Conservation (phyloP, 2,329 filamentous ascomycete species). For the Didymella lethalis region DNA sequence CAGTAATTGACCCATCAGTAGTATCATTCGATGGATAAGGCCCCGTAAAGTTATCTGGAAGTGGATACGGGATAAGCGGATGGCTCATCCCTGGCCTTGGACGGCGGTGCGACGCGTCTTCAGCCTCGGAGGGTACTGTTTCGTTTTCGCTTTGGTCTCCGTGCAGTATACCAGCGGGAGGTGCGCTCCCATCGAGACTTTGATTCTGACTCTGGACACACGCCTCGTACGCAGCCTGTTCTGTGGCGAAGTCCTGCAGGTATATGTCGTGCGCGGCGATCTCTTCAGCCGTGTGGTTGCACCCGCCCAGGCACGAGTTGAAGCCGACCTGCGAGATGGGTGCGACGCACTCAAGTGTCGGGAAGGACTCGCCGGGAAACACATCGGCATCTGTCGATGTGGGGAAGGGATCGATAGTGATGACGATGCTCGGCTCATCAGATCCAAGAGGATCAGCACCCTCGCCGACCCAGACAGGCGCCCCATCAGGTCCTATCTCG, state of each 20-base stretch:
- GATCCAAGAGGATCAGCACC: conserved; percentile 1
- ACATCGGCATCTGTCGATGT: not conserved
- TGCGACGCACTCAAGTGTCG: not conserved
- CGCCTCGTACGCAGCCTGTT: conserved; percentile 1
- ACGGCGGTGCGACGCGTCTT: conserved; percentile 8
- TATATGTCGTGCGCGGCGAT: conserved; percentile 11
- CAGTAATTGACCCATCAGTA: not conserved
- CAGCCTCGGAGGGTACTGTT: not conserved
- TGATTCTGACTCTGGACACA: conserved; percentile 1
- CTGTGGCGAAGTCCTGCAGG: conserved; percentile 5
- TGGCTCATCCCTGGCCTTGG: conserved; percentile 7
- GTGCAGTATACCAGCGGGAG: not conserved
- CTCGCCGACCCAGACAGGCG: conserved; percentile 12
- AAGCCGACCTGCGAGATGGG: conserved; percentile 13
- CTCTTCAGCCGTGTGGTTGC: conserved; percentile 12
- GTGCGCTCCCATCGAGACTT: not conserved
- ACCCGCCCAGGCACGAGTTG: conserved; percentile 14
- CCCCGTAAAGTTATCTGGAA: conserved; percentile 1
- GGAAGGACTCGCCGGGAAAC: not conserved
- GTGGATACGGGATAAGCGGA: conserved; percentile 11
- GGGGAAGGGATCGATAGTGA: conserved; percentile 7
- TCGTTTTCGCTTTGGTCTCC: not conserved
- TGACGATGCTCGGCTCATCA: not conserved
- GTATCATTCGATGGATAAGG: not conserved
- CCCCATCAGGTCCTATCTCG: conserved; percentile 1